Conservation (phyloP, 2,329 filamentous ascomycete genomes). For the Fusarium xyrophilum region DNA sequence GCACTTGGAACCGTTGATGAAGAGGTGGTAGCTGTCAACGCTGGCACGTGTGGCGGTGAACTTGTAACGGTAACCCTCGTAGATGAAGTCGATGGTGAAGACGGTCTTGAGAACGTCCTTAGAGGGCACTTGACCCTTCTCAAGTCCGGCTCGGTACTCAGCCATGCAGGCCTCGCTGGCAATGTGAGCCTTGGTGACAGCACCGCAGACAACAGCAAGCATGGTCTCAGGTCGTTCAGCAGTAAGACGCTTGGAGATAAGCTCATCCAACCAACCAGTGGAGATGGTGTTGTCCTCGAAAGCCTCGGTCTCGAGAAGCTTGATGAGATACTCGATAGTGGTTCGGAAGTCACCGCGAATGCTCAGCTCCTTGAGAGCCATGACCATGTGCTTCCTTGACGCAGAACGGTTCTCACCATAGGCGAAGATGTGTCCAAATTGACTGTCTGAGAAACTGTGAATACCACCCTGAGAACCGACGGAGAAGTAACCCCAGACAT, state of each 20-base stretch:
- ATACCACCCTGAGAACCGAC: slow-evolving; percentile 96
- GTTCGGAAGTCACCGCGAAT: slow-evolving; percentile 99
- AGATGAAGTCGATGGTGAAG: slow-evolving; percentile 98
- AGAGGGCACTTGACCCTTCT: slow-evolving; percentile 96
- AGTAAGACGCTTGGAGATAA: slow-evolving; percentile 97
- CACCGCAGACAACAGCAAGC: slow-evolving; percentile 93
- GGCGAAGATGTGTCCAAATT: slow-evolving; percentile 99
- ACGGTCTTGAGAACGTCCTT: slow-evolving; percentile 98
- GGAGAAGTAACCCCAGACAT: slow-evolving; percentile 99
- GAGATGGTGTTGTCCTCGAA: slow-evolving; percentile 99
- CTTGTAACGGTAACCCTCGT: slow-evolving; percentile 95
- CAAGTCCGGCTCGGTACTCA: slow-evolving; percentile 86
- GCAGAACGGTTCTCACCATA: slow-evolving; percentile 97
- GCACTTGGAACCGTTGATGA: slow-evolving; percentile 98
- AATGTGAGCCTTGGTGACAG: slow-evolving; percentile 91
- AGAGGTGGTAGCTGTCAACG: slow-evolving; percentile 92
- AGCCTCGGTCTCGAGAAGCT: slow-evolving; percentile 95
- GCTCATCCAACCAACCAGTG: slow-evolving; percentile 97
- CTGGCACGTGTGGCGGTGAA: slow-evolving; percentile 96
- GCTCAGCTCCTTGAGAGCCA: slow-evolving; percentile 96
- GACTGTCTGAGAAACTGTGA: slow-evolving; percentile 98
- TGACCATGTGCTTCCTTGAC: slow-evolving; percentile 98
- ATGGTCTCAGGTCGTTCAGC: slow-evolving; percentile 94
- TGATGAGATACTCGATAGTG: slow-evolving; percentile 98
- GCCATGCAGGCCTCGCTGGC: slow-evolving; percentile 88